Evolutionary conservation across 2,329 filamentous ascomycete species (phyloP), one percentile per base, ranked within the genome.

Genomic region (Leptosphaerulina australis): DNA sequence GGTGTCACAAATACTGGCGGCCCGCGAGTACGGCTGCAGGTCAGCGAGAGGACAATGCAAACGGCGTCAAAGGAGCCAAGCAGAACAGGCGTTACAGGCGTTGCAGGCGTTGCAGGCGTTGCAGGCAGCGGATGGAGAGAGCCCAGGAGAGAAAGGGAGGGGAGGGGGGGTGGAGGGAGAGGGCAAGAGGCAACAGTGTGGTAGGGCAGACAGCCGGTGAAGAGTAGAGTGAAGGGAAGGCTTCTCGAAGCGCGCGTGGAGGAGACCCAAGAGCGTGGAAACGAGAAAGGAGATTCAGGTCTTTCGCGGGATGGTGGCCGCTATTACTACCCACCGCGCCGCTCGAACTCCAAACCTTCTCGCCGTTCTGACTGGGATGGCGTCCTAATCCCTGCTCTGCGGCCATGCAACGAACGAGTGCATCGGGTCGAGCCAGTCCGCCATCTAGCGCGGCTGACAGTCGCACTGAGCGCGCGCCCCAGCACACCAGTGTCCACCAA

Each of bases 261-360:
- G 52, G 59, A 62, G 62, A 58, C 62, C 63, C 64, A 62, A 64
- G 59, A 61, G 58, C 60, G 49, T 65, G 63, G 66, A 67, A 66
- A 62, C 63, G 65, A 67, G 44, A 67, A 64, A 65, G 63, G 62
- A 68, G 62, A 66, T 58, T 65, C 63, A 64, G 62, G 64, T 64
- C 36, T 63, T 58, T 59, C 52, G 60, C 63, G 64, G 63, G 58
- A 60, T 55, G 57, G 57, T 59, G 55, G 59, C 61, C 60, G 60
- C 63, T 66, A 51, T 51, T 64, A 65, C 64, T 68, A 66, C 62
- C 58, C 59, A 62, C 59, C 50, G 50, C 55, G 52, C 40, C 60
- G 60, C 62, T 58, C 59, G 49, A 63, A 59, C 43, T 57, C 53
- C 41, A 59, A 63, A 60, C 54, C 62, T 61, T 58, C 56, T 63